Conservation (phyloP, 23 red algal species). For the Chondrus crispus region DNA sequence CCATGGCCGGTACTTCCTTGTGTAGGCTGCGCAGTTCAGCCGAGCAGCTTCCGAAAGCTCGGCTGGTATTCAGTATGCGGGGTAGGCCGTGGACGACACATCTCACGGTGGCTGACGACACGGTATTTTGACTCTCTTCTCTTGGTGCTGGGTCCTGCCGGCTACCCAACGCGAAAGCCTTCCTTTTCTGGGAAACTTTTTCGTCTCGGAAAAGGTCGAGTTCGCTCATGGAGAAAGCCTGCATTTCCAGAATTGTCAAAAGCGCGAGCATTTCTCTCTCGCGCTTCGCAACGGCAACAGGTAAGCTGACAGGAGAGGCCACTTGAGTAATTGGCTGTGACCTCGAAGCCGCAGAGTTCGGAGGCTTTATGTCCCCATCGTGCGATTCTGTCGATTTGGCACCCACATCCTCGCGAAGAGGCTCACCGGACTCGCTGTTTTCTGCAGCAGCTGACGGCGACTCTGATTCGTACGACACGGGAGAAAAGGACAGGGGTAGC, state of each 20-base stretch:
- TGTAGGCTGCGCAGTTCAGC: background rate
- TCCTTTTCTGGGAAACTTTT: background rate
- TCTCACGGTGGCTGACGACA: constrained; percentile 31
- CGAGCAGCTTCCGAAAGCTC: constrained; percentile 4
- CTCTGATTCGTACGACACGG: background rate
- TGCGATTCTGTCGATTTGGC: background rate
- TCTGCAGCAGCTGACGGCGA: background rate
- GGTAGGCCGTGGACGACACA: constrained; percentile 38
- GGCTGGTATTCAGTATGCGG: constrained; percentile 32
- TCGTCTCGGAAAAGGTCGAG: constrained; percentile 18
- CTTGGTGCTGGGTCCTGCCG: background rate
- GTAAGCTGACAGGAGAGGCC: background rate
- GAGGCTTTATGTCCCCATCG: background rate
- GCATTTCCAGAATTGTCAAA: constrained; percentile 47
- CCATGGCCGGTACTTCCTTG: background rate
- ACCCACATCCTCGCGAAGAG: background rate
- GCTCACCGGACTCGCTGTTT: background rate
- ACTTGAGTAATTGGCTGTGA: no score
- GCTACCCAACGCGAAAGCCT: background rate
- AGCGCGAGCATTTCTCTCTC: constrained; percentile 18
- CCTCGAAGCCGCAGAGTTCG: background rate
- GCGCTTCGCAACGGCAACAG: constrained; percentile 3
- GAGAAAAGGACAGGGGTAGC: background rate
- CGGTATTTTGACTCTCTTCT: no score
- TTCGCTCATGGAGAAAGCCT: constrained; percentile 32